Percentiles rank a stretch among this genome's conserved stretches.
These are phyloP conservation scores for Zymoseptoria passerinii DNA, from an alignment of 2,329 filamentous ascomycete genomes.

Conservation along the genomic window DNA sequence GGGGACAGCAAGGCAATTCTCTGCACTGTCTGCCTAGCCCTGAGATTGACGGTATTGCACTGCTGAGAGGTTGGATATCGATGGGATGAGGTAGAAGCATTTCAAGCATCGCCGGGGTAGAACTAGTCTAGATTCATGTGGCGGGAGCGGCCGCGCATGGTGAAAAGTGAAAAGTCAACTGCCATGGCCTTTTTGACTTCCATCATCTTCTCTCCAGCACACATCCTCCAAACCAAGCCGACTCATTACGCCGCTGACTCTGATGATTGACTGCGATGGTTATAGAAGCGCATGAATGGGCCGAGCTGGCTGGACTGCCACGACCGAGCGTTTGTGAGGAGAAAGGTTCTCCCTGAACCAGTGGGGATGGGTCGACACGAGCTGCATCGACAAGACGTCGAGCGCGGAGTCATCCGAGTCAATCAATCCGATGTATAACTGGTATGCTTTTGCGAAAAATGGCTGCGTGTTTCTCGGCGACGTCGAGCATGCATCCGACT, in stretches of 20 bases:
- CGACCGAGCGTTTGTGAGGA: too few relatives aligned
- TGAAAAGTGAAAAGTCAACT: background rate
- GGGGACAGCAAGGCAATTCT: too few relatives aligned
- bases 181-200: too few relatives aligned
- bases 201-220: too few relatives aligned
- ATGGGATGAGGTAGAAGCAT: background rate
- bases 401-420: conserved; percentile 31
- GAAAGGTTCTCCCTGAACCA: background rate
- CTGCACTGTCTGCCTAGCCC: background rate
- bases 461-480: conserved; percentile 16
- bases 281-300: too few relatives aligned
- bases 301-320: too few relatives aligned
- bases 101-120: background rate
- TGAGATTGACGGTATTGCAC: background rate
- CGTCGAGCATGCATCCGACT: conserved; percentile 2
- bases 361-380: conserved; percentile 31
- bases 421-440: conserved; percentile 22
- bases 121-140: background rate
- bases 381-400: conserved; percentile 33
- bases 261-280: too few relatives aligned
- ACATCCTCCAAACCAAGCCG: too few relatives aligned
- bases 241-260: too few relatives aligned
- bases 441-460: conserved; percentile 10
- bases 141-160: background rate
- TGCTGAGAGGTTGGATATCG: background rate